A percentile compares a stretch with the other conserved stretches of the same genome.
Conservation (phyloP, 1,284 basidiomycete species). For the Polyporus tsugae region DNA sequence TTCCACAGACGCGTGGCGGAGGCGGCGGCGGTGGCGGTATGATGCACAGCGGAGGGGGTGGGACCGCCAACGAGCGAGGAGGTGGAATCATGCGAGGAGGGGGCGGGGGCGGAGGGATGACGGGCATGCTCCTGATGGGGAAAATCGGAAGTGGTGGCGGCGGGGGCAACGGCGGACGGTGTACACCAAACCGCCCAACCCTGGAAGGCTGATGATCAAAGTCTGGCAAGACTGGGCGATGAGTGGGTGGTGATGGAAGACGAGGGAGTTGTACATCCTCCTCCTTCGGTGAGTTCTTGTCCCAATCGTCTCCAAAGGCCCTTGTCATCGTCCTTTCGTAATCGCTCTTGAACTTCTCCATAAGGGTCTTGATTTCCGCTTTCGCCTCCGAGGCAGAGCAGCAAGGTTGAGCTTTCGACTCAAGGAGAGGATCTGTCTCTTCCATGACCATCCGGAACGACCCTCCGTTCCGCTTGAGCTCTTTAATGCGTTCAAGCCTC, state of each 20-base stretch:
- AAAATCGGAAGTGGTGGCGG: constrained; percentile 4
- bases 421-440: not conserved
- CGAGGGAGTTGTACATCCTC: constrained; percentile 17
- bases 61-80: not conserved
- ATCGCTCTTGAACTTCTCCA: constrained; percentile 68
- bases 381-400: constrained; percentile 62
- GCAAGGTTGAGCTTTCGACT: constrained; percentile 42
- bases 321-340: constrained; percentile 58
- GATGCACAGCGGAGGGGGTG: constrained; percentile 17
- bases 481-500: not conserved
- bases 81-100: constrained; percentile 13
- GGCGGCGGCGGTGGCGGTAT: constrained; percentile 18
- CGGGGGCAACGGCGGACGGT: constrained; percentile 13
- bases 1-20: constrained; percentile 12
- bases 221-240: constrained; percentile 12
- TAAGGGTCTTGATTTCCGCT: constrained; percentile 50
- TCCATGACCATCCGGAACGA: constrained; percentile 5
- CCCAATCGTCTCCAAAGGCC: constrained; percentile 51
- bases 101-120: constrained; percentile 6
- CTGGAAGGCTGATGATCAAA: not conserved
- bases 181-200: not conserved
- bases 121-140: not conserved
- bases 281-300: constrained; percentile 7
- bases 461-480: not conserved
- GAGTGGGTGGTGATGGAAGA: constrained; percentile 23